These are phyloP conservation scores for Iris macrosiphon DNA, from an alignment of 106 monocot species.

Conservation along the genomic window DNA sequence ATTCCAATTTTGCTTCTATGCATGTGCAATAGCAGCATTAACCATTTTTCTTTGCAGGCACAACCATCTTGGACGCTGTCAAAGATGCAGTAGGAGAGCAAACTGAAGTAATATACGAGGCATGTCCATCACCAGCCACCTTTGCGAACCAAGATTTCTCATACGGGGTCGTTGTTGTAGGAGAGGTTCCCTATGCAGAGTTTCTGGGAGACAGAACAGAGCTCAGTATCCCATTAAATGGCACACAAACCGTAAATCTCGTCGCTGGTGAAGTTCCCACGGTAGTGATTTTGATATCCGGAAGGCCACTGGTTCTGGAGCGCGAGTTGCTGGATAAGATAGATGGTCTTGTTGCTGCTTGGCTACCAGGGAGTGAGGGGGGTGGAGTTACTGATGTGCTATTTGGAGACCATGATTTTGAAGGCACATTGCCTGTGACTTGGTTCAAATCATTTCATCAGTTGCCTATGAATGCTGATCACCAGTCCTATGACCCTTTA, in stretches of 20 bases:
- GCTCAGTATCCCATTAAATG: constrained; percentile 56
- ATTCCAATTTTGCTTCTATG: no score
- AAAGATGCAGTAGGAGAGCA: constrained; percentile 46
- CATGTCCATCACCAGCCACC: constrained; percentile 41
- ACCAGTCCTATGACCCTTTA: constrained; percentile 40
- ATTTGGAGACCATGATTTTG: constrained; percentile 76
- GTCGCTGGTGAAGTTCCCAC: constrained; percentile 63
- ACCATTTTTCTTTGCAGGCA: constrained; percentile 33
- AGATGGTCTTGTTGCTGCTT: constrained; percentile 76
- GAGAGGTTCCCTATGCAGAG: constrained; percentile 78
- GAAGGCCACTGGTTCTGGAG: constrained; percentile 63
- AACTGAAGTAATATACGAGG: constrained; percentile 57
- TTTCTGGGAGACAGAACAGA: constrained; percentile 52
- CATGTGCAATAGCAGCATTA: neutral
- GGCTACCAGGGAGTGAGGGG: constrained; percentile 85
- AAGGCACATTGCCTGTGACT: constrained; percentile 62
- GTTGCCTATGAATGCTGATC: constrained; percentile 41
- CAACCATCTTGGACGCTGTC: constrained; percentile 66
- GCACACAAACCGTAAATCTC: constrained; percentile 27
- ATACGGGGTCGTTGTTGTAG: constrained; percentile 60
- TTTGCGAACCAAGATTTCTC: constrained; percentile 41
- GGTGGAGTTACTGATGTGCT: constrained; percentile 63
- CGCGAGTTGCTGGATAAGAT: constrained; percentile 38
- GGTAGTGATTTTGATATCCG: constrained; percentile 61
- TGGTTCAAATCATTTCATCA: constrained; percentile 61